phyloP scores from a whole-genome alignment of 305 asterid genomes.

The Striga hermonthica region DNA sequence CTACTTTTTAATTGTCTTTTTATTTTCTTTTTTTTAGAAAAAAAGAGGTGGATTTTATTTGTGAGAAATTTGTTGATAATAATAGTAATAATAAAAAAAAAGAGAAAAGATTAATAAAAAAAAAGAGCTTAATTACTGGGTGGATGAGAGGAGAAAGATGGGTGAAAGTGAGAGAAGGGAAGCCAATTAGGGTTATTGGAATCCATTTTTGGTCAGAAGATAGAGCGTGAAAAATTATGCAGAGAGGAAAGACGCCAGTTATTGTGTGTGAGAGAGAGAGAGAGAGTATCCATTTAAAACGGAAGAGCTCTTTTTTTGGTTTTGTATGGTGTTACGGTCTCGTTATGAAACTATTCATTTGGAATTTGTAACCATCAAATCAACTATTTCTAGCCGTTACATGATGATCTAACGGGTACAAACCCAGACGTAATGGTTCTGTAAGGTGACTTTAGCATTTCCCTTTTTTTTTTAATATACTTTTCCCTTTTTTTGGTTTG shows the following conservation, averaged over 20 bases:
- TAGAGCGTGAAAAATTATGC: slow-evolving; percentile 39
- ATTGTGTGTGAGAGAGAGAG: slow-evolving; percentile 6
- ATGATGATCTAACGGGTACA: too few species aligned
- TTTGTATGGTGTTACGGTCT: too few species aligned
- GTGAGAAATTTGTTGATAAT: neutral
- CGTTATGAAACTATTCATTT: too few species aligned
- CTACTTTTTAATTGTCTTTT: neutral
- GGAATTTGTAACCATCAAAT: too few species aligned
- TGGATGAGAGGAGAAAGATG: slow-evolving; percentile 37
- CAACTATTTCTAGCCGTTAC: too few species aligned
- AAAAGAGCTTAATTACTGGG: slow-evolving; percentile 25
- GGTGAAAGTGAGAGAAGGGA: slow-evolving; percentile 85
- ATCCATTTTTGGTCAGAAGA: slow-evolving; percentile 53
- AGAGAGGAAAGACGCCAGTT: slow-evolving; percentile 31
- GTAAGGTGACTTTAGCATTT: too few species aligned
- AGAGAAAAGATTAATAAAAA: neutral
- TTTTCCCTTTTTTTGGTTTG: too few species aligned
- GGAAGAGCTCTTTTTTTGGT: too few species aligned
- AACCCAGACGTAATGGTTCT: too few species aligned
- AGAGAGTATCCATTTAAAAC: neutral
- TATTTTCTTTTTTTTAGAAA: slow-evolving; percentile 22
- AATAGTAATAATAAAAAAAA: neutral
- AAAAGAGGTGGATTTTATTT: slow-evolving; percentile 19
- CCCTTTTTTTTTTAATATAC: too few species aligned
- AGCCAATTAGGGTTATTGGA: slow-evolving; percentile 69